Evolutionary conservation across 2,329 filamentous ascomycete species (phyloP).

Genomic region (Calonectria honghensis): DNA sequence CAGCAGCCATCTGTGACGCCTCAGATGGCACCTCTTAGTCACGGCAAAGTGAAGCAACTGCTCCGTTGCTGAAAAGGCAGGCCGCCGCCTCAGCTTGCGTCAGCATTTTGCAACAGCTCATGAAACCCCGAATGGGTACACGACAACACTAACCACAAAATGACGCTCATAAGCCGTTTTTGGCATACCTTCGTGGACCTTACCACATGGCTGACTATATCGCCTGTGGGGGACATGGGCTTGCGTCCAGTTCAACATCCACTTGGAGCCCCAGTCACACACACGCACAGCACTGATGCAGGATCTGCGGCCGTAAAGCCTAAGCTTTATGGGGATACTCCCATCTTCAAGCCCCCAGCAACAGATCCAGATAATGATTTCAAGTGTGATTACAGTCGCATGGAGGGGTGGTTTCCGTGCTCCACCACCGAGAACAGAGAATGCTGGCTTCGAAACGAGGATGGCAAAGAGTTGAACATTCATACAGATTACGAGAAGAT

Average conservation of each 20-base stretch:
- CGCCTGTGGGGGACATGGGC: slow-evolving; percentile 31
- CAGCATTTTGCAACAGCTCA: no score
- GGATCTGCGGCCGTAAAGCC: no score
- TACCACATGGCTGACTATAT: slow-evolving; percentile 48
- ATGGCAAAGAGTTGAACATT: slow-evolving; percentile 52
- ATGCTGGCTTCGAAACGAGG: slow-evolving; percentile 54
- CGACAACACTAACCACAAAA: no score
- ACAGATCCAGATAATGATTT: slow-evolving; percentile 46
- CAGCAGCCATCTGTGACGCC: no score
- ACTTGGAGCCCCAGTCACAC: slow-evolving; percentile 30
- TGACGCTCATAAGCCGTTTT: slow-evolving; percentile 46
- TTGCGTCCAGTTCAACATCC: slow-evolving; percentile 39
- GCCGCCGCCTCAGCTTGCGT: no score
- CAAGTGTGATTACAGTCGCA: slow-evolving; percentile 52
- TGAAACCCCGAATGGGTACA: neutral
- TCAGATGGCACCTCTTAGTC: no score
- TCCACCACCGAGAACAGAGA: slow-evolving; percentile 50
- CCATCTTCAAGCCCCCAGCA: slow-evolving; percentile 43
- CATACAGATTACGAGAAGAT: slow-evolving; percentile 54
- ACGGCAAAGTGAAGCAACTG: neutral
- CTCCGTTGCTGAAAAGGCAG: neutral
- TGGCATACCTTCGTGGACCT: slow-evolving; percentile 47
- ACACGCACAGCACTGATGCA: neutral
- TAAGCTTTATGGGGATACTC: slow-evolving; percentile 22
- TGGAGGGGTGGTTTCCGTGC: slow-evolving; percentile 52